A percentile compares a stretch with the other conserved stretches of the same genome.
These are phyloP conservation scores for Diplogelasinospora grovesii DNA, from an alignment of 495 filamentous ascomycete species.

Conservation along the genomic window DNA sequence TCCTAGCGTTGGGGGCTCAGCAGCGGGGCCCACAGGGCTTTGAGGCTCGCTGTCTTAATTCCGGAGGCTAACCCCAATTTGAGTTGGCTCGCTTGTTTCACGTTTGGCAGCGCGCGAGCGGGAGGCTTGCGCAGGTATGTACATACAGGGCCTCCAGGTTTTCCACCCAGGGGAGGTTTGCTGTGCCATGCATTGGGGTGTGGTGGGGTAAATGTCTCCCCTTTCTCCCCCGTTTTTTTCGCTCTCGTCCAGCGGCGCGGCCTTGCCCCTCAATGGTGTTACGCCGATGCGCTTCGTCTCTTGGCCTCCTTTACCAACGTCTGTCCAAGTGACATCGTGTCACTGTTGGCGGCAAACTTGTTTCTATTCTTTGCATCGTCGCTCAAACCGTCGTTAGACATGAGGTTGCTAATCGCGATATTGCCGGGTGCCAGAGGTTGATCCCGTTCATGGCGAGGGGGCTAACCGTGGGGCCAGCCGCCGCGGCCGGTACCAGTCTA, in stretches of 20 bases:
- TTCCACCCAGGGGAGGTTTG: neutral
- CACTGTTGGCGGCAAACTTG: no score
- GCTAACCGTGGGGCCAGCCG: no score
- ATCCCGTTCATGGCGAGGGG: neutral
- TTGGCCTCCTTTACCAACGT: no score
- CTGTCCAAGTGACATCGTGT: no score
- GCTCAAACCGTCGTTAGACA: no score
- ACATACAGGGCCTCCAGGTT: neutral
- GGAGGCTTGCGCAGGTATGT: slow-evolving; percentile 12
- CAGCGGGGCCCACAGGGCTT: slow-evolving; percentile 1
- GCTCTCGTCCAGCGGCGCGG: neutral
- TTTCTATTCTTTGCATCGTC: no score
- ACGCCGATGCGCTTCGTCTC: neutral
- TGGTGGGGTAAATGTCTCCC: slow-evolving; percentile 5
- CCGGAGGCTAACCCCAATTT: slow-evolving; percentile 4
- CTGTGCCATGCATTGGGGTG: slow-evolving; percentile 6
- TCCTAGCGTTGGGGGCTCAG: neutral
- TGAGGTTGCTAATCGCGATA: no score
- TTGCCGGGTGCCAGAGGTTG: neutral
- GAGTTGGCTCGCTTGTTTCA: slow-evolving; percentile 8
- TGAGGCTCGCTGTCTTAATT: slow-evolving; percentile 8
- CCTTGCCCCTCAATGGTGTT: neutral
- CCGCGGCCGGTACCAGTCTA: no score
- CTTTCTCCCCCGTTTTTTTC: slow-evolving; percentile 2
- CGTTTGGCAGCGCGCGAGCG: slow-evolving; percentile 4